phyloP scores from a whole-genome alignment of 208 protist species.

The Trypanosoma avium region DNA sequence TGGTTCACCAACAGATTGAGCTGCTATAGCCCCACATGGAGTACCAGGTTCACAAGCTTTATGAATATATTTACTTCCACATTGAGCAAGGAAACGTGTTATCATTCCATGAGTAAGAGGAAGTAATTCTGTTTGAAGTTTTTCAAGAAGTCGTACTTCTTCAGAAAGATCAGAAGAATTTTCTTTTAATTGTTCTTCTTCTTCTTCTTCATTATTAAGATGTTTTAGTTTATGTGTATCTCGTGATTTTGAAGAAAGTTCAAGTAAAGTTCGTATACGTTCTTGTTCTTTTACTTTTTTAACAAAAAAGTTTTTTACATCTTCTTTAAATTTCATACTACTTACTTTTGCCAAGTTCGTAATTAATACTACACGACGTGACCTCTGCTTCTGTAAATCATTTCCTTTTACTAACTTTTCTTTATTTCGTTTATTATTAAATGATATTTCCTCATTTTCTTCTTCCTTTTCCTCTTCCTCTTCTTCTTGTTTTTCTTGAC shows the following conservation, averaged over 20 bases:
- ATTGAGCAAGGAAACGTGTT: slow-evolving; percentile 66
- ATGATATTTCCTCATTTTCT: neutral
- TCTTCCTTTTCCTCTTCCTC: neutral
- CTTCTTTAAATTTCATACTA: slow-evolving; percentile 74
- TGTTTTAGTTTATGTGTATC: neutral
- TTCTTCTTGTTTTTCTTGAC: slow-evolving; percentile 26
- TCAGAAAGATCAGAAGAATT: slow-evolving; percentile 3
- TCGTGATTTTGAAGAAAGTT: slow-evolving; percentile 33
- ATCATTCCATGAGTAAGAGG: slow-evolving; percentile 75
- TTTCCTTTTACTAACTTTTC: neutral
- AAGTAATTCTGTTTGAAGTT: slow-evolving; percentile 64
- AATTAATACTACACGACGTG: slow-evolving; percentile 17
- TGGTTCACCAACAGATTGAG: slow-evolving; percentile 99
- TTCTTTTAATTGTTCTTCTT: neutral
- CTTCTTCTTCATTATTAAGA: neutral
- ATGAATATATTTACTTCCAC: slow-evolving; percentile 78
- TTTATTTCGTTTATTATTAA: too few species aligned
- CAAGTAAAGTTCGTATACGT: slow-evolving; percentile 51
- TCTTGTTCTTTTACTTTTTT: slow-evolving; percentile 57
- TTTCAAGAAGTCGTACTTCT: slow-evolving; percentile 39
- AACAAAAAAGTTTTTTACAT: slow-evolving; percentile 74
- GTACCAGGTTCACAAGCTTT: slow-evolving; percentile 96
- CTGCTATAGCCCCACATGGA: slow-evolving; percentile 98
- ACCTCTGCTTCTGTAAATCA: neutral
- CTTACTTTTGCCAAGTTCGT: slow-evolving; percentile 10